phyloP scores from a whole-genome alignment of 345 rosid genomes.

The Citrus inodora region DNA sequence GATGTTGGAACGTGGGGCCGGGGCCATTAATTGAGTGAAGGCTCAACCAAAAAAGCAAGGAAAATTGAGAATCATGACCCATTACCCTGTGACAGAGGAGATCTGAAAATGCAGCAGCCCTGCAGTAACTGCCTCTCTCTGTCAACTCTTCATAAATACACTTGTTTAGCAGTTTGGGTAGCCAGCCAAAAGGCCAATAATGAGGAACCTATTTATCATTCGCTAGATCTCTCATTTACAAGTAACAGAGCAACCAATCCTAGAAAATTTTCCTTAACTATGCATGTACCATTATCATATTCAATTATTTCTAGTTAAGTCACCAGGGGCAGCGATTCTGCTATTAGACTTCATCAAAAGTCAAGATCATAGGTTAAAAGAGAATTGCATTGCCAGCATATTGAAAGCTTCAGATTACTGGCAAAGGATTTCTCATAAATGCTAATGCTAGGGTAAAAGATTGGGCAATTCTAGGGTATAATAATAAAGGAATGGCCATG shows the following conservation, averaged over 20 bases:
- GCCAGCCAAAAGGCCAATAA: too few relatives aligned
- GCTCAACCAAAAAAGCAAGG: background rate
- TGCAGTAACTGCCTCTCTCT: background rate
- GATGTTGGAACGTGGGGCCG: background rate
- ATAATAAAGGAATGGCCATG: constrained; percentile 8
- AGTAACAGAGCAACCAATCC: background rate
- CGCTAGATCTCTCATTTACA: background rate
- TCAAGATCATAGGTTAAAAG: background rate
- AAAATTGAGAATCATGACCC: background rate
- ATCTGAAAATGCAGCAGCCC: constrained; percentile 7
- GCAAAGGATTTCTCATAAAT: background rate
- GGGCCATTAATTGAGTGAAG: background rate
- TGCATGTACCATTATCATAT: background rate
- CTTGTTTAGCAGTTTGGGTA: background rate
- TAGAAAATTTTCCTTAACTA: background rate
- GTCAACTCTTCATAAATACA: background rate
- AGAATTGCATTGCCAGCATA: background rate
- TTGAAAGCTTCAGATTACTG: background rate
- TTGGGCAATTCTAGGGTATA: background rate
- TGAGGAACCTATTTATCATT: background rate
- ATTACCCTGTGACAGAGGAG: constrained; percentile 2
- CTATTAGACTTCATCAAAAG: background rate
- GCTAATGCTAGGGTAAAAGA: background rate
- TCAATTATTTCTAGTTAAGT: background rate
- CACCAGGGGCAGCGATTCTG: background rate